These are phyloP conservation scores for Dendrostoma leiphaemia DNA, from an alignment of 2,329 filamentous ascomycete species.

Conservation along the genomic window DNA sequence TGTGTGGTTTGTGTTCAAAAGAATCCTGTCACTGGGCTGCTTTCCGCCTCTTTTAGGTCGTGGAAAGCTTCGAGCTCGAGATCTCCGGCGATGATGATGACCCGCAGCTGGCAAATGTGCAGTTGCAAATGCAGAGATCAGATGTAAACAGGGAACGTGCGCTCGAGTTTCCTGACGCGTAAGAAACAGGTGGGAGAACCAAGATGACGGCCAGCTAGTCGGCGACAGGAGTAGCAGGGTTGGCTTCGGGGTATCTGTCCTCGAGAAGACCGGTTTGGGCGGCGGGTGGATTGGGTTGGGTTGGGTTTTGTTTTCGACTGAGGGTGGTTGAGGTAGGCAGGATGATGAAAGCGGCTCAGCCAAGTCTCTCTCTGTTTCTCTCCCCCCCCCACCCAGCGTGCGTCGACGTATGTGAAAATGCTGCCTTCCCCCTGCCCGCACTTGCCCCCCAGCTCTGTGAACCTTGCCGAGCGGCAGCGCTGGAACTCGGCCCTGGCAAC, in stretches of 20 bases:
- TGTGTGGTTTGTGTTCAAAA: neutral
- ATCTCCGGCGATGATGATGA: too few species aligned
- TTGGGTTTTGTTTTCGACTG: too few species aligned
- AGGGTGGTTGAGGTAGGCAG: neutral
- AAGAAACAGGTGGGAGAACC: too few species aligned
- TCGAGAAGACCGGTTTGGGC: neutral
- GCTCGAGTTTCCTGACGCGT: neutral
- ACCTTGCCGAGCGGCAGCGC: neutral
- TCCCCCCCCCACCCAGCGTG: neutral
- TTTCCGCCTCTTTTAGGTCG: neutral
- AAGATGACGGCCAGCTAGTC: too few species aligned
- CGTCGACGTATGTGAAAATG: conserved; percentile 1
- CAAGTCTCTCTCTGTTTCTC: too few species aligned
- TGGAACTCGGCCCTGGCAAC: too few species aligned
- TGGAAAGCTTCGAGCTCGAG: neutral
- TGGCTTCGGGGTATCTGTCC: neutral
- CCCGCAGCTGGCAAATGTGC: neutral
- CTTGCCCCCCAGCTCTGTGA: neutral
- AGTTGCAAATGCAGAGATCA: too few species aligned
- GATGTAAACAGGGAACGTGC: neutral
- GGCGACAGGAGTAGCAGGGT: neutral
- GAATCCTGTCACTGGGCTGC: neutral
- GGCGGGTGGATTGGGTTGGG: neutral
- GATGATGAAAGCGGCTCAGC: conserved; percentile 18
- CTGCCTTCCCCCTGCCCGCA: conserved; percentile 4